Base-by-base conservation (phyloP, 1,284 basidiomycete species). In the Phlebopus sp. region DNA sequence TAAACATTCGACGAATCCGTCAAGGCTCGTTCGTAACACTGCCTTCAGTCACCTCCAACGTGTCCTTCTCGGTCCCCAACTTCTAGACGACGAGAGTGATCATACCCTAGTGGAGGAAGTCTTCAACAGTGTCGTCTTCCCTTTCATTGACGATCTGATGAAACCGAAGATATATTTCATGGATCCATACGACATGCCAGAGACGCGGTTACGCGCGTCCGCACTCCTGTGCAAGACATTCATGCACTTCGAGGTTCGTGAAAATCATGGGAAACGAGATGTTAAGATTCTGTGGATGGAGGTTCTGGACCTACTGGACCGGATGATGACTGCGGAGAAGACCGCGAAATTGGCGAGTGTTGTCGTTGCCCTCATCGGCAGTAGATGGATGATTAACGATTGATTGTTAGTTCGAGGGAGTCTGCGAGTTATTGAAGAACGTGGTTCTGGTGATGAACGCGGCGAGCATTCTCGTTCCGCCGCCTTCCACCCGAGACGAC, bases 381-480 rank as follows among this genome's bases (percentile, higher is more conserved):
- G 14, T 42, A 36, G 34, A 42, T 57, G 55, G 40, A 52, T 47
- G 8, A 37, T 18, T 42, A n/a, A 8, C 4, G 9, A 29, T 29
- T 11, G 10, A 29, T 34, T 10, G 49, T 2, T 54, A 95, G 92
- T 86, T 88, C 61, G 96, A 99, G 67, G 94, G 95, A 0, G 80
- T 97, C 23, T 92, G 91, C 0, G 97, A 99, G 69, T 95, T 93
- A 5, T 77, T 99, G 56, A 99, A 99, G 72, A 99, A 99, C 65
- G 90, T 97, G 29, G 71, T 99, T 19, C 79, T 99, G 43, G 97
- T 99, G 37, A 96, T 99, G 93, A 86, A 95, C 61, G 90, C 92
- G 1, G 86, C 86, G 0, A 79, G 81, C 4, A 82, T 96, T 46
- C 79, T 98, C 17, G 76, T 92, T 4, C 88, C 89, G 1, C 86